These are phyloP conservation scores for Vitis cinerea DNA, from an alignment of 164 flowering plant genomes.

Conservation along the genomic window DNA sequence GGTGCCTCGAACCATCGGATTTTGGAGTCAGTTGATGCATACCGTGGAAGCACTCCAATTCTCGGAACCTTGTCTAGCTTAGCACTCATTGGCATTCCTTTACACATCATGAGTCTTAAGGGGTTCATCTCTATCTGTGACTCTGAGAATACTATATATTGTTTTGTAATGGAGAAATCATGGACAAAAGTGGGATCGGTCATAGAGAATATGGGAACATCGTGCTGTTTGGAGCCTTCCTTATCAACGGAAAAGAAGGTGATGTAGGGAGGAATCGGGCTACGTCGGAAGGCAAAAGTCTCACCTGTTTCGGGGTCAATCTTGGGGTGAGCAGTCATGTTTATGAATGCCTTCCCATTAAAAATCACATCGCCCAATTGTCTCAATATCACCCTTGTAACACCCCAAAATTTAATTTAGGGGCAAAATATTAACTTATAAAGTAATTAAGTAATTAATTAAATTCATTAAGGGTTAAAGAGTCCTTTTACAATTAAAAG, in stretches of 20 bases:
- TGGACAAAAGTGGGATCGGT: not conserved
- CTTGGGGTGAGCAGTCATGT: slow-evolving; percentile 27
- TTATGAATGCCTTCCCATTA: not conserved
- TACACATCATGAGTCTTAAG: not conserved
- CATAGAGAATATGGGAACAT: slow-evolving; percentile 16
- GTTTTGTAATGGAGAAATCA: slow-evolving; percentile 11
- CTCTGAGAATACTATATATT: slow-evolving; percentile 1
- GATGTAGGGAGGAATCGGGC: slow-evolving; percentile 1
- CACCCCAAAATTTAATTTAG: too few relatives aligned
- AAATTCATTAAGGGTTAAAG: too few relatives aligned
- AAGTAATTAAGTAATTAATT: too few relatives aligned
- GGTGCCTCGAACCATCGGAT: slow-evolving; percentile 5
- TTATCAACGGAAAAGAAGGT: slow-evolving; percentile 14
- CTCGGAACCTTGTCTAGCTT: not conserved
- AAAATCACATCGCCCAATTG: slow-evolving; percentile 2
- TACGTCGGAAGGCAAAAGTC: slow-evolving; percentile 17
- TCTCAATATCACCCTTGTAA: slow-evolving; percentile 5
- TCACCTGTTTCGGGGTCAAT: slow-evolving; percentile 15
- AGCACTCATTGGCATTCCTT: not conserved
- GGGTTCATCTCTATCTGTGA: not conserved
- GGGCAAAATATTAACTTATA: too few relatives aligned
- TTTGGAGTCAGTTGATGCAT: too few relatives aligned
- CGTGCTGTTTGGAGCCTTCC: slow-evolving; percentile 1
- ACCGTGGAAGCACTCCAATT: slow-evolving; percentile 4
- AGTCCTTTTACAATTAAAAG: too few relatives aligned